Evolutionary conservation across 2,329 filamentous ascomycete genomes (phyloP), one percentile per base, ranked within the genome.

Genomic region (Meredithiella fracta): DNA sequence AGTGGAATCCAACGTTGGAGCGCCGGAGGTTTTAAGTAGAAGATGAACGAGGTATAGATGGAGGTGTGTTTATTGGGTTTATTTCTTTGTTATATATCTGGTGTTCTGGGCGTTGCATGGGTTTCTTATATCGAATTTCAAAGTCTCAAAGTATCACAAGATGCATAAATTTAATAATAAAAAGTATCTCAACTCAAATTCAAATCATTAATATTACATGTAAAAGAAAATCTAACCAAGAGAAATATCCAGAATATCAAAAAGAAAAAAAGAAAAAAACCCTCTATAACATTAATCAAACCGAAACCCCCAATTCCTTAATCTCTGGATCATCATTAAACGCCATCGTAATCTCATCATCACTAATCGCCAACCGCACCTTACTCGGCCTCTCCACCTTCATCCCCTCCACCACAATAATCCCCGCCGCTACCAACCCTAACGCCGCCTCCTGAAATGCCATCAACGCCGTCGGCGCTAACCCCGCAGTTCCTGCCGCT

Each of bases 341-440:
- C 29, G 91, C 92, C 65, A 88, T 78, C 65, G 84, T 84, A 26
- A 98, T 80, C 69, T 98, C 91, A 64, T 97, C 91, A 59, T 95
- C 87, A 11, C 86, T 85, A 61, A 97, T 83, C 22, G 86, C 82
- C 57, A 98, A 73, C 57, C 91, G 77, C 42, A 98, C 79, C 67
- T 94, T 90, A 57, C 88, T 91, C 22, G 87, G 88, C 47, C 92
- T 76, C 65, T 97, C 91, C 0, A 89, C 84, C 61, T 82, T 82
- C 59, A 83, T 78, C 3, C 79, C 79, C 67, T 98, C 92, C 54
- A 98, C 68, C 4, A 88, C 86, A 58, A 98, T 75, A 54, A 98
- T 79, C 0, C 92, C 92, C 0, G 90, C 87, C 59, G 92, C 89
- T 59, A 86, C 83, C 20, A 98, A 74, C 58, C 91, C 89, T 57